These are phyloP conservation scores for Fraxinus quadrangulata DNA, from an alignment of 257 asterid genomes.

Conservation along the genomic window DNA sequence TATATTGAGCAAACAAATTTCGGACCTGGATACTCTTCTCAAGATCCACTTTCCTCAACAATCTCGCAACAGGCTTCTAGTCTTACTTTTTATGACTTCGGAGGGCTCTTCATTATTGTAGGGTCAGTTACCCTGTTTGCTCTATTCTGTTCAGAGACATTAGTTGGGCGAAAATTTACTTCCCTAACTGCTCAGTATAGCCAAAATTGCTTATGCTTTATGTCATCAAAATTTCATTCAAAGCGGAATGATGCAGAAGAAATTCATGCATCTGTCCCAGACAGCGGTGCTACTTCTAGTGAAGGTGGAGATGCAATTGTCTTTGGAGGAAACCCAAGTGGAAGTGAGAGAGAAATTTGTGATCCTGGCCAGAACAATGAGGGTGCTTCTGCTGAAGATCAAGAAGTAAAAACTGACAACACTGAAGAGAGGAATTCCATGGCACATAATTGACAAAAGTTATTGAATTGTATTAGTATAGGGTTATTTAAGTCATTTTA, in stretches of 20 bases:
- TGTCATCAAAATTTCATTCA: neutral
- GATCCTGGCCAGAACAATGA: neutral
- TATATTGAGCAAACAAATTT: conserved; percentile 33
- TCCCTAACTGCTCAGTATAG: neutral
- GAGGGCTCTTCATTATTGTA: conserved; percentile 46
- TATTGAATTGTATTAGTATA: no score
- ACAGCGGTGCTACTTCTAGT: neutral
- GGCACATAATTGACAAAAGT: neutral
- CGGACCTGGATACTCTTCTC: conserved; percentile 28
- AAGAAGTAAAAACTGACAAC: neutral
- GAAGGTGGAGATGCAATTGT: neutral
- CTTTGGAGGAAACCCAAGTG: neutral
- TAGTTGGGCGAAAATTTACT: conserved; percentile 12
- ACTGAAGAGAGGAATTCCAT: neutral
- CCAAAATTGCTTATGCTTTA: neutral
- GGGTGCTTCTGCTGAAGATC: neutral
- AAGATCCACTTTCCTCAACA: conserved; percentile 20
- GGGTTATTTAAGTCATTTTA: no score
- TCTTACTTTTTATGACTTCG: conserved; percentile 30
- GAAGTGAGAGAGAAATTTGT: neutral
- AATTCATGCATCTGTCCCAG: neutral
- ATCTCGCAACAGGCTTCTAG: conserved; percentile 27
- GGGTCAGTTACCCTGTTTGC: conserved; percentile 27
- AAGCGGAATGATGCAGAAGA: neutral
- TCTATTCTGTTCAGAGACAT: conserved; percentile 23